Percentiles rank a stretch among this genome's conserved stretches.
Evolutionary conservation across 2,329 filamentous ascomycete species (phyloP).

Genomic region (Colletotrichum chrysophilum): DNA sequence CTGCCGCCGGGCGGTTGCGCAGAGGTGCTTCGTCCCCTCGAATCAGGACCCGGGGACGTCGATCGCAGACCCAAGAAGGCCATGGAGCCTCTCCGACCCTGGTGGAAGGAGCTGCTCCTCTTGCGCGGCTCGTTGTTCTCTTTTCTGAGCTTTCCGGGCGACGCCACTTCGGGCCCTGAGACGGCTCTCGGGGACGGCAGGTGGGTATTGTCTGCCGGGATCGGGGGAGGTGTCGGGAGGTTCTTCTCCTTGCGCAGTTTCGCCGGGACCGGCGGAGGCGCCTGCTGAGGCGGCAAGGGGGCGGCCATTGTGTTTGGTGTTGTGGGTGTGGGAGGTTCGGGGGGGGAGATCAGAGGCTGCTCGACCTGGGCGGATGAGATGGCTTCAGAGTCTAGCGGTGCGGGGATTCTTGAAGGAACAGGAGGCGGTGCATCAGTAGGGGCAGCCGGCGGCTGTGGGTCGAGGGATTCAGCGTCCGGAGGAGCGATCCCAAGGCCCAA

Average conservation of each 20-base stretch:
- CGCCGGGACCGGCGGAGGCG: constrained; percentile 8
- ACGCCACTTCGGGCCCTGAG: background rate
- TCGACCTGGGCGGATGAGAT: background rate
- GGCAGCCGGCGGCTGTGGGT: constrained; percentile 1
- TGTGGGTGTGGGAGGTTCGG: background rate
- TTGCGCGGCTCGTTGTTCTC: constrained; percentile 29
- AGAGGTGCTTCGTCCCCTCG: constrained; percentile 52
- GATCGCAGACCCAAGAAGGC: constrained; percentile 28
- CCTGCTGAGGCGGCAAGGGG: constrained; percentile 5
- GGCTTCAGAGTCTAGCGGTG: background rate
- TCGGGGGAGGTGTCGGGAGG: background rate
- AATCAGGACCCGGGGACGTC: constrained; percentile 39
- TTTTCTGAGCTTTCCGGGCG: constrained; percentile 35
- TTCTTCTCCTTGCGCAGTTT: constrained; percentile 19
- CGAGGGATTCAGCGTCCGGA: background rate
- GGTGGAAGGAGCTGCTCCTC: constrained; percentile 38
- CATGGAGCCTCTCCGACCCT: constrained; percentile 23
- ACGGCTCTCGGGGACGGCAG: background rate
- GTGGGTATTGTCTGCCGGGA: background rate
- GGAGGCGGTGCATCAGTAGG: constrained; percentile 17
- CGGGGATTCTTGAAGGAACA: constrained; percentile 6
- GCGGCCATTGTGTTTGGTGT: constrained; percentile 6
- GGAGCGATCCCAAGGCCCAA: constrained; percentile 8
- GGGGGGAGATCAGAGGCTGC: background rate
- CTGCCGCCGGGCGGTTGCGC: constrained; percentile 43